Base-by-base conservation (phyloP, 345 rosid species). In the Salix exigua region DNA sequence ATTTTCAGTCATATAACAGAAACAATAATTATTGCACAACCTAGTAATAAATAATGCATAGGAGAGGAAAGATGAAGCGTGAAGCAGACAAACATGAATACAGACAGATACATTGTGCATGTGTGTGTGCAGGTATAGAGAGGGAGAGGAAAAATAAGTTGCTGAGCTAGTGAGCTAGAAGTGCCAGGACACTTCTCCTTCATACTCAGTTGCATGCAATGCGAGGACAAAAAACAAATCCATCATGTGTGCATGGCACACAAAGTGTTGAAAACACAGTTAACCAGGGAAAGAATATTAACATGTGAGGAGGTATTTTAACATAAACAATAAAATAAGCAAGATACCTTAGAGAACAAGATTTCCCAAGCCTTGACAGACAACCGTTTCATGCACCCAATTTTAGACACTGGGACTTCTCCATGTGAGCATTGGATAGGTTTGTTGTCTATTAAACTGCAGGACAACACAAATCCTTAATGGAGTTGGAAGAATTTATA, bases 401-500 rank as follows among this genome's bases (percentile, higher is more conserved):
- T 87, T 77, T 89, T 91, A 58, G 96, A 89, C 46, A 86, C 80
- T 18, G 92, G 92, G 68, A 96, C 88, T 86, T 91, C 93, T 86
- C 91, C 91, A 85, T 96, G 99, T 17, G 72, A 80, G 80, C 99
- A 96, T 65, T 88, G 94, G 72, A 96, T 85, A 78, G 87, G 81
- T 21, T 87, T 83, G 82, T 96, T 96, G 87, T 93, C 92, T 79
- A 96, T 75, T 79, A 75, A 80, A 64, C 97, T 88, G 83, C 87
- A 79, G n/a, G 23, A 77, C 4, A 37, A 72, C 55, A 50, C 7
- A 58, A 14, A 62, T 14, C 77, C 50, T 61, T 33, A 70, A n/a
- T 17, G 60, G 33, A 55, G 16, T 73, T 23, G 21, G 38, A 42
- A 74, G 26, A 17, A 30, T 7, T 30, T 14, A 66, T 17, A 66